These are phyloP conservation scores for Penicillium oxalicum DNA, from an alignment of 2,329 filamentous ascomycete species.

Conservation along the genomic window DNA sequence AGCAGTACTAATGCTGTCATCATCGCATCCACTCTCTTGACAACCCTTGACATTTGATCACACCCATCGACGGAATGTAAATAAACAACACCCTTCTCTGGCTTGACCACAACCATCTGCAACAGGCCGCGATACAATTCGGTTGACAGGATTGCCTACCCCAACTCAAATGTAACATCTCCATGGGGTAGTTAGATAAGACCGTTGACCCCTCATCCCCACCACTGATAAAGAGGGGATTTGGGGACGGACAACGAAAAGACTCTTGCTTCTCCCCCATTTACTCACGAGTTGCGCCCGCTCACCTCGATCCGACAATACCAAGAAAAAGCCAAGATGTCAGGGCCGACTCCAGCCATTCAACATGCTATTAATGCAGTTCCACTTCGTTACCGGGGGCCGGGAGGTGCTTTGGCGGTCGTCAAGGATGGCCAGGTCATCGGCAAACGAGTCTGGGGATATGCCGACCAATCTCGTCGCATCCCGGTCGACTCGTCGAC, in stretches of 20 bases:
- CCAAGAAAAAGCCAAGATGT: constrained; percentile 6
- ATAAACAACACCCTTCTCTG: too few species aligned
- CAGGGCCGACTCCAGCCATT: constrained; percentile 5
- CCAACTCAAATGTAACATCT: not conserved
- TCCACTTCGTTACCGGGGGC: constrained; percentile 29
- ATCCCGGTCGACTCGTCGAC: constrained; percentile 34
- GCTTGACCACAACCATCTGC: too few species aligned
- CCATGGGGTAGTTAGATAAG: not conserved
- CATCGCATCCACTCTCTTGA: too few species aligned
- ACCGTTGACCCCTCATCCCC: constrained; percentile 1
- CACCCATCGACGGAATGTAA: too few species aligned
- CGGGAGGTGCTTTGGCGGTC: constrained; percentile 41
- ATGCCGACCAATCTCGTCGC: constrained; percentile 37
- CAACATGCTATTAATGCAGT: constrained; percentile 15
- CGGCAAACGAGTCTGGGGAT: constrained; percentile 40
- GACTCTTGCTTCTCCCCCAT: too few species aligned
- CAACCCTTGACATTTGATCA: too few species aligned
- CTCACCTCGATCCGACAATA: not conserved
- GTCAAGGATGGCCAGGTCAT: constrained; percentile 40
- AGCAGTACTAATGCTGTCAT: too few species aligned
- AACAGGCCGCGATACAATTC: too few species aligned
- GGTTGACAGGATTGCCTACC: not conserved
- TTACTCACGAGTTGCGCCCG: too few species aligned
- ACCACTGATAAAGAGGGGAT: constrained; percentile 8
- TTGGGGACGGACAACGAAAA: not conserved